Percentiles rank a stretch among this genome's conserved stretches.
Conservation (phyloP, 2,329 filamentous ascomycete species). For the Fusarium sambucinum region DNA sequence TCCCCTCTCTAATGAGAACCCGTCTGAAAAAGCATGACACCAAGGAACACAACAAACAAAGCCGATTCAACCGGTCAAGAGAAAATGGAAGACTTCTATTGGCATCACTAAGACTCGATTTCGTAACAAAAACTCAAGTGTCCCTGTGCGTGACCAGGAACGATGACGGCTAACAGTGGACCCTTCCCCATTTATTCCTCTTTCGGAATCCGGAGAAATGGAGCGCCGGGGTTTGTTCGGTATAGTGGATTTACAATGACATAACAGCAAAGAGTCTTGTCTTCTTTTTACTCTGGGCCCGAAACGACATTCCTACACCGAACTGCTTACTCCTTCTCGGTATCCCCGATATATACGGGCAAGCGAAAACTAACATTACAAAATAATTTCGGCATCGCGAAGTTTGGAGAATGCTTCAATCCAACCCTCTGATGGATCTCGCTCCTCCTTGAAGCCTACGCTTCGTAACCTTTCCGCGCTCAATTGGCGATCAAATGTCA, state of each 20-base stretch:
- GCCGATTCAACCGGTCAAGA: constrained; percentile 1
- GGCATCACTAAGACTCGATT: constrained; percentile 42
- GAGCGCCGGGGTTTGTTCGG: constrained; percentile 27
- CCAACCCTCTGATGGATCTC: constrained; percentile 49
- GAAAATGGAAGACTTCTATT: constrained; percentile 28
- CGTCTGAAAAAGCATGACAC: background rate
- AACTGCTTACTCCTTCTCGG: background rate
- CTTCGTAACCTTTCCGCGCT: constrained; percentile 56
- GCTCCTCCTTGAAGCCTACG: constrained; percentile 56
- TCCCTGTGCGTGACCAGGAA: constrained; percentile 6
- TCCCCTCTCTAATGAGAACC: background rate
- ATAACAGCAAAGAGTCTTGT: constrained; percentile 6
- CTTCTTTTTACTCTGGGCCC: background rate
- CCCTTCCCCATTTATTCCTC: background rate
- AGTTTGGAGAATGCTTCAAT: constrained; percentile 6
- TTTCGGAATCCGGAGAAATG: constrained; percentile 24
- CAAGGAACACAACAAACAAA: background rate
- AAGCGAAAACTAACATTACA: background rate
- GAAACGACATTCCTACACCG: too few relatives aligned
- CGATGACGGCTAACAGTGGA: constrained; percentile 35
- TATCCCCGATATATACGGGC: background rate
- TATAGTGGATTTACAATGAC: constrained; percentile 25
- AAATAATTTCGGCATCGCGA: constrained; percentile 10
- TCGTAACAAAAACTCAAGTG: constrained; percentile 46
- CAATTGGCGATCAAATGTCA: constrained; percentile 62